These are phyloP conservation scores for Salvia miltiorrhiza DNA, from an alignment of 257 asterid species.

Conservation along the genomic window DNA sequence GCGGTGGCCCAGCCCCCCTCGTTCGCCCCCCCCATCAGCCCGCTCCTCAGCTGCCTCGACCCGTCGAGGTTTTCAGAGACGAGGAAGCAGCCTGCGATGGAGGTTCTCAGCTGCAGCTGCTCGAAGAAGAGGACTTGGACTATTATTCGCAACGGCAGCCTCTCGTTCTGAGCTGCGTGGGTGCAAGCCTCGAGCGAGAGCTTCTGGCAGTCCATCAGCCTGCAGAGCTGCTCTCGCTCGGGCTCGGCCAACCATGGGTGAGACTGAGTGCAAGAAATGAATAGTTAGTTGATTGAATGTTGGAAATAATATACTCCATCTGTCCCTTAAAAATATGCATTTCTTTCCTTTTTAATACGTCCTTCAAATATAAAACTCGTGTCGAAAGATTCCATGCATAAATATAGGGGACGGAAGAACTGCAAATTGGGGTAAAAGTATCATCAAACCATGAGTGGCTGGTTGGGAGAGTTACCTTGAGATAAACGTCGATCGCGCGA, in stretches of 20 bases:
- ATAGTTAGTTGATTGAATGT: not conserved
- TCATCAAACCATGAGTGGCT: not conserved
- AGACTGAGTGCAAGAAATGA: constrained; percentile 41
- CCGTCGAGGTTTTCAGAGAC: constrained; percentile 94
- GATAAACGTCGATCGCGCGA: constrained; percentile 88
- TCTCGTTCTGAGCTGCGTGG: constrained; percentile 94
- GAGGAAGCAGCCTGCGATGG: constrained; percentile 92
- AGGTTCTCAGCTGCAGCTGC: constrained; percentile 89
- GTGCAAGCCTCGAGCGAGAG: constrained; percentile 97
- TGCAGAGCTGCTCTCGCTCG: constrained; percentile 85
- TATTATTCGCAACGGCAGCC: constrained; percentile 77
- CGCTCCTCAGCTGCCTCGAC: constrained; percentile 85
- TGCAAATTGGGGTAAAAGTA: too few species aligned
- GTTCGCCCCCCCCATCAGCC: constrained; percentile 51
- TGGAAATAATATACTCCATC: too few species aligned
- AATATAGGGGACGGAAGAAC: too few species aligned
- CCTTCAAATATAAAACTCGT: too few species aligned
- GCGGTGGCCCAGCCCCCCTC: constrained; percentile 80
- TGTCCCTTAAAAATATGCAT: too few species aligned
- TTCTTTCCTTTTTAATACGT: too few species aligned
- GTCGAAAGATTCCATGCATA: too few species aligned
- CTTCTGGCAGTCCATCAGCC: constrained; percentile 97
- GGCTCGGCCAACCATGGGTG: constrained; percentile 91
- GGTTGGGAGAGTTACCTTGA: constrained; percentile 56
- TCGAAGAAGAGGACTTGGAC: constrained; percentile 97